Conservation (phyloP, 164 flowering plant species). For the Vitis riparia region DNA sequence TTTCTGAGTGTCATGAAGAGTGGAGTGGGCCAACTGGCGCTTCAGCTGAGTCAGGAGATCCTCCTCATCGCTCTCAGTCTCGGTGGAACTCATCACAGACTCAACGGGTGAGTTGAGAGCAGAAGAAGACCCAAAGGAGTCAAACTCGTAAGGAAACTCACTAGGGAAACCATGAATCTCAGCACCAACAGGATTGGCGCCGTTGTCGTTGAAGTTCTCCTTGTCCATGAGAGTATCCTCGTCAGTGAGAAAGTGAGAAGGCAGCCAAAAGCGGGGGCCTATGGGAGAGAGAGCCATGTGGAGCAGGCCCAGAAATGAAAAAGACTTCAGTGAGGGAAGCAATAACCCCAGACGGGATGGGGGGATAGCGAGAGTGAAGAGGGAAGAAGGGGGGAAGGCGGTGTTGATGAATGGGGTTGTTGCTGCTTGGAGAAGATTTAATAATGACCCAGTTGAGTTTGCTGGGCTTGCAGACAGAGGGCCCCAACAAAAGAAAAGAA, state of each 20-base stretch:
- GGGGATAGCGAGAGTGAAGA: neutral
- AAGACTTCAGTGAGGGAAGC: too few relatives aligned
- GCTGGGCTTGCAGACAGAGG: constrained; percentile 29
- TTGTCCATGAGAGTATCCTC: constrained; percentile 14
- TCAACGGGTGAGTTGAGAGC: constrained; percentile 48
- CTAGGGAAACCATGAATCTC: constrained; percentile 27
- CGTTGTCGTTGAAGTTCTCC: neutral
- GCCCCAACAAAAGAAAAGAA: constrained; percentile 25
- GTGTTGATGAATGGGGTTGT: neutral
- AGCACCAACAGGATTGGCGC: neutral
- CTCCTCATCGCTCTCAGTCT: constrained; percentile 50
- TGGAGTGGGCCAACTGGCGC: constrained; percentile 36
- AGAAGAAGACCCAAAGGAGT: constrained; percentile 21
- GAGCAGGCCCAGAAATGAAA: too few relatives aligned
- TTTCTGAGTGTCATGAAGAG: constrained; percentile 21
- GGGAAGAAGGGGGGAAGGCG: neutral
- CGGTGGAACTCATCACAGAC: constrained; percentile 33
- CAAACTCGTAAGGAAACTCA: constrained; percentile 56
- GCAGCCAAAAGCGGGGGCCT: constrained; percentile 12
- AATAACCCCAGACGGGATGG: too few relatives aligned
- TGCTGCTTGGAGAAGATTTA: constrained; percentile 19
- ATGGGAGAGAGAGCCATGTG: too few relatives aligned
- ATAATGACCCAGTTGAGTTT: constrained; percentile 15
- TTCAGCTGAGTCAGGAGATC: constrained; percentile 41
- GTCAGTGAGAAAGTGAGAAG: constrained; percentile 22